Evolutionary conservation across 2,329 filamentous ascomycete species (phyloP).

Genomic region (Aureobasidium uvarum): DNA sequence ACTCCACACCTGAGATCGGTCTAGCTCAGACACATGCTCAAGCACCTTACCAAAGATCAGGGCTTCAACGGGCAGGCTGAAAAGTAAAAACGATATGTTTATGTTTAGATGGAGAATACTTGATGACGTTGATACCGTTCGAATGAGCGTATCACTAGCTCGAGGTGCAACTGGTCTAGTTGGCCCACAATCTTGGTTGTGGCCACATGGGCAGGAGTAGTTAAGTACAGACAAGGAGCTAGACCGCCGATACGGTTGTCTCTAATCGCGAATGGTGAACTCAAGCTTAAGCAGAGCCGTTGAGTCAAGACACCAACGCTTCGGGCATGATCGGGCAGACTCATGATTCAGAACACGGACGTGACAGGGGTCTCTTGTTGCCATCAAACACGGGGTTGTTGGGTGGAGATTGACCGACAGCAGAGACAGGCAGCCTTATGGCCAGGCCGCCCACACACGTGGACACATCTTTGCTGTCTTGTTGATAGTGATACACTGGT

Average conservation of each 20-base stretch:
- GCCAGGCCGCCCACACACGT: slow-evolving; percentile 4
- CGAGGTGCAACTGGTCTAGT: background rate
- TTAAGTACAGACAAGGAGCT: background rate
- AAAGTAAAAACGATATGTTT: background rate
- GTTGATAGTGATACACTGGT: slow-evolving; percentile 19
- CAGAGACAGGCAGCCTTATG: slow-evolving; percentile 9
- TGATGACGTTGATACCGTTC: slow-evolving; percentile 6
- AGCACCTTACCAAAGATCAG: slow-evolving; percentile 2
- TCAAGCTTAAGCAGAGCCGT: slow-evolving; percentile 22
- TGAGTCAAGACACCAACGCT: slow-evolving; percentile 4
- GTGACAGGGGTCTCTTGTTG: slow-evolving; percentile 11
- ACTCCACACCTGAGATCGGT: background rate
- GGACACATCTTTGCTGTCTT: background rate
- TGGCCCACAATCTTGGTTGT: background rate
- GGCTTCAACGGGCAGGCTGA: slow-evolving; percentile 4
- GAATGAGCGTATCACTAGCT: slow-evolving; percentile 4
- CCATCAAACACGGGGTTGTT: slow-evolving; percentile 2
- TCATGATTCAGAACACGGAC: slow-evolving; percentile 1
- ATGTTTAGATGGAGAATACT: background rate
- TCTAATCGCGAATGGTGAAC: slow-evolving; percentile 7
- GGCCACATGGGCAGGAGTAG: slow-evolving; percentile 18
- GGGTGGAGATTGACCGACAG: slow-evolving; percentile 20
- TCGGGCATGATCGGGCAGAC: background rate
- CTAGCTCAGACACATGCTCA: slow-evolving; percentile 3
- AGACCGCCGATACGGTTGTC: slow-evolving; percentile 8